Evolutionary conservation across 1,284 basidiomycete species (phyloP).

Genomic region (Marasmius fiardii): DNA sequence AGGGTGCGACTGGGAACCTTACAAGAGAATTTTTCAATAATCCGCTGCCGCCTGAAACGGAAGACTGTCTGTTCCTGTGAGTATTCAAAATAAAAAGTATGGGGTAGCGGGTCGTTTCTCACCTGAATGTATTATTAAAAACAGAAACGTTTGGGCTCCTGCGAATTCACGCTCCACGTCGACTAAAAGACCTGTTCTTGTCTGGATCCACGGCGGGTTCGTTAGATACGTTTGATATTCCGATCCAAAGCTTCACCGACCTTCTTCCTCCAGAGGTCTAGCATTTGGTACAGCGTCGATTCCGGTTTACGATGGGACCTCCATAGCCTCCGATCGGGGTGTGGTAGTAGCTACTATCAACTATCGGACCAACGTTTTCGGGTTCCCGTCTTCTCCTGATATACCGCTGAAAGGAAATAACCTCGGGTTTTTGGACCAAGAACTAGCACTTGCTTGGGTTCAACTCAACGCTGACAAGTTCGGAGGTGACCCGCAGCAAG

Average conservation of each 20-base stretch:
- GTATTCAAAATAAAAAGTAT: background rate
- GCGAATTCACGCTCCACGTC: background rate
- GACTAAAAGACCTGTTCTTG: slow-evolving; percentile 1
- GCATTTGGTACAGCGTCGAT: slow-evolving; percentile 4
- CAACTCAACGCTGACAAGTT: slow-evolving; percentile 17
- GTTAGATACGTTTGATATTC: no score
- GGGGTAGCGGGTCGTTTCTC: background rate
- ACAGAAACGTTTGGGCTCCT: slow-evolving; percentile 10
- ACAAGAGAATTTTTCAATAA: slow-evolving; percentile 12
- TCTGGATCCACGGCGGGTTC: slow-evolving; percentile 11
- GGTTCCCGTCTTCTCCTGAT: slow-evolving; percentile 18
- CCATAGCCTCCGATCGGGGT: slow-evolving; percentile 16
- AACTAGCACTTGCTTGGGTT: slow-evolving; percentile 19
- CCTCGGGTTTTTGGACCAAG: slow-evolving; percentile 20
- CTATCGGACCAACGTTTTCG: slow-evolving; percentile 21
- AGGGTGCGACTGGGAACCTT: slow-evolving; percentile 6
- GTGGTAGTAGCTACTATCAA: slow-evolving; percentile 19
- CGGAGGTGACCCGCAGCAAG: slow-evolving; percentile 17
- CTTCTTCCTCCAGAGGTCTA: background rate
- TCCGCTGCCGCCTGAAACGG: slow-evolving; percentile 14
- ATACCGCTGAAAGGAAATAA: slow-evolving; percentile 16
- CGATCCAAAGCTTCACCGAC: no score
- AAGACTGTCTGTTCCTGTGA: slow-evolving; percentile 18
- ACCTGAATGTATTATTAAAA: no score
- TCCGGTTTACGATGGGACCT: slow-evolving; percentile 13